Percentiles rank a stretch among this genome's conserved stretches.
phyloP scores from a whole-genome alignment of 768 basidiomycete species.

The Boletus vinaceobasis region DNA sequence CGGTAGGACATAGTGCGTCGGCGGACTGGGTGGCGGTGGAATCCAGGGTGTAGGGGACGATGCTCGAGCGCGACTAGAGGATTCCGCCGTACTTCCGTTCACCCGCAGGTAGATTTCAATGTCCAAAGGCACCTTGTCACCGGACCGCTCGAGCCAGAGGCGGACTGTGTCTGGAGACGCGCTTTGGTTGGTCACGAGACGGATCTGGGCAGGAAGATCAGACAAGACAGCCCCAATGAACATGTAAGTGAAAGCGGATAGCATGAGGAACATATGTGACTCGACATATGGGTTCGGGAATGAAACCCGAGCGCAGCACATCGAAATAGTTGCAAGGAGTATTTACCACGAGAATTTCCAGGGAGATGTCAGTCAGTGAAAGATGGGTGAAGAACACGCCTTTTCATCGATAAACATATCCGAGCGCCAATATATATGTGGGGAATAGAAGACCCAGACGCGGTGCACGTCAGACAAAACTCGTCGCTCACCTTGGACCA shows the following conservation, averaged over 20 bases:
- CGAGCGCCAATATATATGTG: constrained; percentile 15
- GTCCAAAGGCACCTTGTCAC: constrained; percentile 65
- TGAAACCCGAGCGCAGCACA: not conserved
- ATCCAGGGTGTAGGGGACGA: constrained; percentile 33
- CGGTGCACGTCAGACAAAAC: not conserved
- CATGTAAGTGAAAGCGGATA: not conserved
- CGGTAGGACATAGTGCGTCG: constrained; percentile 39
- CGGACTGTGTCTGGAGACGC: constrained; percentile 76
- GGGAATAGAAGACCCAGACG: constrained; percentile 3
- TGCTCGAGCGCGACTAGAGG: constrained; percentile 22
- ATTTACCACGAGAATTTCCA: not conserved
- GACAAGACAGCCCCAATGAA: not conserved
- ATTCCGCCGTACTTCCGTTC: constrained; percentile 27
- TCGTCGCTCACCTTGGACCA: constrained; percentile 69
- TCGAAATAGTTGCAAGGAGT: not conserved
- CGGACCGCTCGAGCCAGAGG: constrained; percentile 80
- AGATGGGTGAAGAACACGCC: constrained; percentile 7
- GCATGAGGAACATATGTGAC: constrained; percentile 1
- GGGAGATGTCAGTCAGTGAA: not conserved
- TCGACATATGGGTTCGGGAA: not conserved
- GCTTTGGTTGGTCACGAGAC: constrained; percentile 64
- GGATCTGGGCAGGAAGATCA: constrained; percentile 47
- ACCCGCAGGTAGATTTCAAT: constrained; percentile 76
- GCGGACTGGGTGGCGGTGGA: constrained; percentile 28
- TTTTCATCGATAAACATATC: constrained; percentile 15